Conservation (phyloP, 2,329 filamentous ascomycete genomes). For the Aureobasidium musti region DNA sequence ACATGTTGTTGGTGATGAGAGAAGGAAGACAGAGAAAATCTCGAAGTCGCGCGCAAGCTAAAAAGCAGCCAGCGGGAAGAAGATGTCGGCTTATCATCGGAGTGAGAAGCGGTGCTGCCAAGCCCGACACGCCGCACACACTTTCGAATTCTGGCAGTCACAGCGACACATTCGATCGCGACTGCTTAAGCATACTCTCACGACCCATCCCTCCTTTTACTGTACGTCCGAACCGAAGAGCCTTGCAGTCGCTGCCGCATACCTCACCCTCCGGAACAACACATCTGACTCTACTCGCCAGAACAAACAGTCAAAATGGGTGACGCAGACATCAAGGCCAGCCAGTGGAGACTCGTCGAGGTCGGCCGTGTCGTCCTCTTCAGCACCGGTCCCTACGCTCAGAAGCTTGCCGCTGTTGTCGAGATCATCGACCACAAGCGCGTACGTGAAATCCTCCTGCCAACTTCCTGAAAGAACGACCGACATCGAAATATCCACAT, state of each 20-base stretch:
- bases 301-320: slow-evolving; percentile 45
- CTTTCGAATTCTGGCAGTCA: not conserved
- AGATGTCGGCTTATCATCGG: not conserved
- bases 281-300: slow-evolving; percentile 26
- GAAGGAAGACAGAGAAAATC: slow-evolving; percentile 22
- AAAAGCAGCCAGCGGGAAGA: slow-evolving; percentile 13
- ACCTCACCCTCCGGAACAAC: slow-evolving; percentile 3
- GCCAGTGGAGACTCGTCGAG: slow-evolving; percentile 91
- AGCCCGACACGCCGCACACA: slow-evolving; percentile 19
- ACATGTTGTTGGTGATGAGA: slow-evolving; percentile 28
- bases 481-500: slow-evolving; percentile 15
- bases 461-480: slow-evolving; percentile 1
- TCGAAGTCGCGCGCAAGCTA: slow-evolving; percentile 3
- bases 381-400: slow-evolving; percentile 75
- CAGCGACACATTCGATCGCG: no score
- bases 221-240: slow-evolving; percentile 20
- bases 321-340: slow-evolving; percentile 53
- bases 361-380: slow-evolving; percentile 96
- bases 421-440: slow-evolving; percentile 99
- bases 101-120: not conserved
- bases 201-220: slow-evolving; percentile 27
- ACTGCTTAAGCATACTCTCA: not conserved
- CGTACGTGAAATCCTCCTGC: slow-evolving; percentile 65
- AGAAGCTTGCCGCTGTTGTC: slow-evolving; percentile 90
- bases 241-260: slow-evolving; percentile 12